These are phyloP conservation scores for Casuarina equisetifolia DNA, from an alignment of 306 rosid genomes.

Conservation along the genomic window DNA sequence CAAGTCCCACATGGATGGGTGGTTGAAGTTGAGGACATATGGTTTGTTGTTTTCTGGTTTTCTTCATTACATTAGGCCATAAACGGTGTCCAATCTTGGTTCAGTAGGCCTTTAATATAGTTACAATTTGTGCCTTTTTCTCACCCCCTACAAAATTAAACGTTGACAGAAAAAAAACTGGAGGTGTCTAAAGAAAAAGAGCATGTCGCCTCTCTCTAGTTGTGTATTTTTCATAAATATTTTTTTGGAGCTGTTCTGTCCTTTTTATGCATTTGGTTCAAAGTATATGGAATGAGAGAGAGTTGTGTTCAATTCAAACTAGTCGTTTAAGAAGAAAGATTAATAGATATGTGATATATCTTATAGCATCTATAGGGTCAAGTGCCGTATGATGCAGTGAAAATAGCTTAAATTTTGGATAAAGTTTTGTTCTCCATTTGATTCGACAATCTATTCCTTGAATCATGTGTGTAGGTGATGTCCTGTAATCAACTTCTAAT, in stretches of 20 bases:
- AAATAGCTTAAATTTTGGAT: background rate
- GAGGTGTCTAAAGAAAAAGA: background rate
- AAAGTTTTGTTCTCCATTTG: background rate
- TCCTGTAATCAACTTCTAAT: background rate
- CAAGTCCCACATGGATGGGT: background rate
- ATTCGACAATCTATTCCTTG: background rate
- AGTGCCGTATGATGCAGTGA: background rate
- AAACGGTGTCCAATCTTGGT: background rate
- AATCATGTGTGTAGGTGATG: background rate
- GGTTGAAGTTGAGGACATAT: background rate
- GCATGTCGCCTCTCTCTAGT: background rate
- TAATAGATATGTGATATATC: background rate
- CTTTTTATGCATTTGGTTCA: background rate
- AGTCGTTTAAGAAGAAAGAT: background rate
- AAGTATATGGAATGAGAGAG: background rate
- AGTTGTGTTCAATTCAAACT: background rate
- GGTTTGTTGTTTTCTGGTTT: background rate
- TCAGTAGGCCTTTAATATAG: slow-evolving; percentile 11
- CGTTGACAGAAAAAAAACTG: background rate
- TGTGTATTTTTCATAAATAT: background rate
- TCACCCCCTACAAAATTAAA: background rate
- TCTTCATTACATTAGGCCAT: background rate
- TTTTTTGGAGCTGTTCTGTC: background rate
- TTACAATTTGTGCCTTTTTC: background rate
- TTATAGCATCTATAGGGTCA: background rate